Evolutionary conservation across 495 filamentous ascomycete genomes (phyloP), one percentile per base, ranked within the genome.

Genomic region (Xylaria venustula): DNA sequence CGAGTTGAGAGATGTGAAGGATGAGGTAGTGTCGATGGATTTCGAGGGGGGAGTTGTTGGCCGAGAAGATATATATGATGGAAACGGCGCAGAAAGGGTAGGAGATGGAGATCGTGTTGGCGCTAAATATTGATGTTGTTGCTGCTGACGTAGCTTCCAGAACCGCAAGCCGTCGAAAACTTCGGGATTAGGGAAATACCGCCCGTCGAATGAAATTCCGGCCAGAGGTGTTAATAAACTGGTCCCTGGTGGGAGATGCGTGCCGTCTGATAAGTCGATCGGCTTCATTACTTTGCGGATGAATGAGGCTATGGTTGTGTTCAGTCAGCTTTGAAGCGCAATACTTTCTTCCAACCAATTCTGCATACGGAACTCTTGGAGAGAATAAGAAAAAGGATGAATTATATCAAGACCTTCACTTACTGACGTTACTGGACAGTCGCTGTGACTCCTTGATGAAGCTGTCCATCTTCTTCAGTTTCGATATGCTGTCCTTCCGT

Each of bases 141-240:
- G 67, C 15, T 64, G 40, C 19, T 80, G 62, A 3, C 83, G 73
- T 17, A 82, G 64, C 32, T 76, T 78, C 46, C 72, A 76, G 64
- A 81, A 86, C 11, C 85, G 80, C 23, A 78, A 74, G 0, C 77
- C 77, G 61, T 88, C 82, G 62, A 86, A 88, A 17, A 68, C 67
- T 1, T 79, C 68, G 0, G 77, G 77, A 34, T 79, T 55, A 0
- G 71, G 54, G 46, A 65, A 75, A 62, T 67, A 74, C 32, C 66
- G 65, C 42, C 61, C 52, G 58, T 77, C 73, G 22, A 64, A 58
- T 14, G 69, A 65, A 58, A 75, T 53, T 37, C 70, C 72, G 41
- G 67, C 70, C 49, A 71, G 63, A 5, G 79, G 71, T 2, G 72
- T 66, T 0, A 73, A 64, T 1, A 77, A 49, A 25, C 63, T 65